Conservation (phyloP, 805 yeast genomes). For the Teunomyces cretensis region DNA sequence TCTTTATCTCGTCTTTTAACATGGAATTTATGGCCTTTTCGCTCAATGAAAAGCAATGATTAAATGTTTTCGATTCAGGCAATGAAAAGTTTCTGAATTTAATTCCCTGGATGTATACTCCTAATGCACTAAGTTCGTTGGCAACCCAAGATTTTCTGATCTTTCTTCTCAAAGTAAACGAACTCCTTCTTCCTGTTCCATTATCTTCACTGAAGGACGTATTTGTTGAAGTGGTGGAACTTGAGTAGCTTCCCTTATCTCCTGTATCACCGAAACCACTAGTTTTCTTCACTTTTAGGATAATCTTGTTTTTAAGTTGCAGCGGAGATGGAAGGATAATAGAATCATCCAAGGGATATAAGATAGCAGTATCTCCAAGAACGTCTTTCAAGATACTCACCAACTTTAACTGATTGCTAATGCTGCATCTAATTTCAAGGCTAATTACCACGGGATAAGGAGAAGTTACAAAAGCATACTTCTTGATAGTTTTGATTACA, state of each 20-base stretch:
- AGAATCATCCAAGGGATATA: slow-evolving; percentile 33
- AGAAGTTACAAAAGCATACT: slow-evolving; percentile 85
- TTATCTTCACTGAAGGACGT: slow-evolving; percentile 44
- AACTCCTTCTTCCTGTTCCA: slow-evolving; percentile 14
- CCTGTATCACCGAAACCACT: slow-evolving; percentile 17
- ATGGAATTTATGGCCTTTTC: slow-evolving; percentile 68
- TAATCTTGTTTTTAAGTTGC: slow-evolving; percentile 64
- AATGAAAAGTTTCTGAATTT: slow-evolving; percentile 80
- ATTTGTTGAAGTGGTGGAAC: slow-evolving; percentile 36
- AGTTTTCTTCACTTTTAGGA: slow-evolving; percentile 76
- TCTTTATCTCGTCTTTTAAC: slow-evolving; percentile 59
- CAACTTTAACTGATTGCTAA: slow-evolving; percentile 63
- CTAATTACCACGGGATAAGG: slow-evolving; percentile 86
- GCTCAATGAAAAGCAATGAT: slow-evolving; percentile 85
- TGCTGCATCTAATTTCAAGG: slow-evolving; percentile 77
- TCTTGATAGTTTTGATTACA: slow-evolving; percentile 71
- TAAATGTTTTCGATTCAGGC: slow-evolving; percentile 77
- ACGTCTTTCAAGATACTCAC: slow-evolving; percentile 51
- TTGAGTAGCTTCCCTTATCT: slow-evolving; percentile 18
- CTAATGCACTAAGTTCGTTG: slow-evolving; percentile 55
- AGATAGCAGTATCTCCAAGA: slow-evolving; percentile 59
- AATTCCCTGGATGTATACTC: slow-evolving; percentile 70
- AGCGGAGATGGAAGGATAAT: slow-evolving; percentile 62
- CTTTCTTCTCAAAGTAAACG: slow-evolving; percentile 23
- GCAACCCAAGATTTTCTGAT: slow-evolving; percentile 23